These are phyloP conservation scores for Raddia guianensis DNA, from an alignment of 176 grass and related monocot genomes.

Conservation along the genomic window DNA sequence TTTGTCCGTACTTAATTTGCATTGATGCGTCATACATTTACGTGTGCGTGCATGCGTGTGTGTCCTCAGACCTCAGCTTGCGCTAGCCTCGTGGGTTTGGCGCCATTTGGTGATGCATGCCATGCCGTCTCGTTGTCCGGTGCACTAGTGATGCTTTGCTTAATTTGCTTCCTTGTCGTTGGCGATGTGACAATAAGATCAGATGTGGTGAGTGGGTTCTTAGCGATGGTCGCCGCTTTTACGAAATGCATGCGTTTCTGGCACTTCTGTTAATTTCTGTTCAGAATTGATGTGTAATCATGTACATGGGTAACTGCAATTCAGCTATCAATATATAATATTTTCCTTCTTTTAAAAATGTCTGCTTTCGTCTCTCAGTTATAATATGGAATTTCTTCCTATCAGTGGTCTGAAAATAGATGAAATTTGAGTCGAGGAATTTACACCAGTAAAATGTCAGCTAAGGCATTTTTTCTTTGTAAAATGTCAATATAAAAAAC, in stretches of 20 bases:
- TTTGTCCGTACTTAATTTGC: not conserved
- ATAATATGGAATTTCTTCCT: too few relatives aligned
- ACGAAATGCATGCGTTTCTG: not conserved
- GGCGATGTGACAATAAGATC: conserved; percentile 17
- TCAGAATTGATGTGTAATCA: not conserved
- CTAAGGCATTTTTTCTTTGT: too few relatives aligned
- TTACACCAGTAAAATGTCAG: too few relatives aligned
- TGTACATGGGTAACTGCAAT: not conserved
- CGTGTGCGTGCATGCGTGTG: not conserved
- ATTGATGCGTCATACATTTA: not conserved
- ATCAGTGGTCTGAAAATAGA: too few relatives aligned
- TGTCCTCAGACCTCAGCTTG: not conserved
- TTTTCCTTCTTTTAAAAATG: not conserved
- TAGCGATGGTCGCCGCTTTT: not conserved
- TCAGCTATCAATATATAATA: not conserved
- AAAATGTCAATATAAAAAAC: too few relatives aligned
- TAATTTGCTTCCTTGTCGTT: conserved; percentile 4
- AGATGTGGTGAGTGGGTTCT: not conserved
- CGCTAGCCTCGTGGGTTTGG: not conserved
- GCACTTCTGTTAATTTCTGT: not conserved
- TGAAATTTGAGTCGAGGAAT: too few relatives aligned
- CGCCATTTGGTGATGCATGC: conserved; percentile 19
- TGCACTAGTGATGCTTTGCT: not conserved
- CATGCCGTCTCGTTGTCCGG: conserved; percentile 26
- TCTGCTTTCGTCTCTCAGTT: not conserved